These are phyloP conservation scores for Rosa multiflora DNA, from an alignment of 306 rosid genomes.

Conservation along the genomic window DNA sequence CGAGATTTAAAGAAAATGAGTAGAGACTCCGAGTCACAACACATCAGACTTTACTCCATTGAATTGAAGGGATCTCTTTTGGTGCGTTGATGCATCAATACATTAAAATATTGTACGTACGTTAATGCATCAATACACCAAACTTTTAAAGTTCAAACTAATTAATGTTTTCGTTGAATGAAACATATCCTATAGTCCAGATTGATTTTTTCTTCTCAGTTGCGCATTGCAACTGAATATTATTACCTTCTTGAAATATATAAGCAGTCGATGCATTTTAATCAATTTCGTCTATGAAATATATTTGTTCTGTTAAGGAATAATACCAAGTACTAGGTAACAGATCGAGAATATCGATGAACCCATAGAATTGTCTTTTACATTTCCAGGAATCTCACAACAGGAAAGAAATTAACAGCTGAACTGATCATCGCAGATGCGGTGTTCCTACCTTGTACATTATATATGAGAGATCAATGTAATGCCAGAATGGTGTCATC, in stretches of 20 bases:
- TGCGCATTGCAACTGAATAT: too few relatives aligned
- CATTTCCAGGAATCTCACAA: background rate
- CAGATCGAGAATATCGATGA: background rate
- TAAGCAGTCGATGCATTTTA: background rate
- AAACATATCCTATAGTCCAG: too few relatives aligned
- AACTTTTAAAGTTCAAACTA: background rate
- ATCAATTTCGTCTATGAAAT: too few relatives aligned
- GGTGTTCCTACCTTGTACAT: background rate
- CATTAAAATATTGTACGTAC: too few relatives aligned
- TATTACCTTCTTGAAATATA: too few relatives aligned
- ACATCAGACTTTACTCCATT: background rate
- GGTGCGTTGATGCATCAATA: background rate
- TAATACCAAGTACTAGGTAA: too few relatives aligned
- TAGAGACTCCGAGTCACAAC: background rate
- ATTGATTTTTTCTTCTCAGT: too few relatives aligned
- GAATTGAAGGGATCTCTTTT: too few relatives aligned
- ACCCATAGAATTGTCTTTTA: background rate
- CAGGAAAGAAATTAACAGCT: background rate
- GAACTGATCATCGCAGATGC: background rate
- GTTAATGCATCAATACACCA: too few relatives aligned
- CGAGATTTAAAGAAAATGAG: too few relatives aligned
- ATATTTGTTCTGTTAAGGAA: too few relatives aligned
- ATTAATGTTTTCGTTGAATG: too few relatives aligned
- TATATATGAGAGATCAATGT: background rate
- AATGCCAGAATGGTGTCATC: background rate